These are phyloP conservation scores for Tympanopsis confertula DNA, from an alignment of 2,329 filamentous ascomycete genomes.

Conservation along the genomic window DNA sequence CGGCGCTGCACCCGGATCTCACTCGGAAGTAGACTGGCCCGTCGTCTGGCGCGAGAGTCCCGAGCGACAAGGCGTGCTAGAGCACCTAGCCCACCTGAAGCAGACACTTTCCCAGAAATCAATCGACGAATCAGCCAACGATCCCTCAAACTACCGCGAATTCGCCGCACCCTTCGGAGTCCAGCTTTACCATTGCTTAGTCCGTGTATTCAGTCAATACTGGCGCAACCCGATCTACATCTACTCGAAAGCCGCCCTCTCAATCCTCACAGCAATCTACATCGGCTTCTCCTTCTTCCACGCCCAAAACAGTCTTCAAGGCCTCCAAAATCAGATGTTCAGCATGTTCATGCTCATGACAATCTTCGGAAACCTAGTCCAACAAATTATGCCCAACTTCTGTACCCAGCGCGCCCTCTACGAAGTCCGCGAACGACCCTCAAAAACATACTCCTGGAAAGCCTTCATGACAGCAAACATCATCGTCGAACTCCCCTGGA, in stretches of 20 bases:
- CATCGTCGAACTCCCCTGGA: slow-evolving; percentile 43
- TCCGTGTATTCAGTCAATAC: slow-evolving; percentile 65
- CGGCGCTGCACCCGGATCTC: slow-evolving; percentile 34
- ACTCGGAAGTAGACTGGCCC: slow-evolving; percentile 22
- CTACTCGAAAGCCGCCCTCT: slow-evolving; percentile 56
- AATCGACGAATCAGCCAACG: slow-evolving; percentile 1
- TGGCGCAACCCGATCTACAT: slow-evolving; percentile 70
- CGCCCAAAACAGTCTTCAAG: slow-evolving; percentile 45
- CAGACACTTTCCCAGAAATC: slow-evolving; percentile 1
- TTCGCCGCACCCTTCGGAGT: slow-evolving; percentile 64
- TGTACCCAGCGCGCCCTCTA: slow-evolving; percentile 59
- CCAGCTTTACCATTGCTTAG: slow-evolving; percentile 55
- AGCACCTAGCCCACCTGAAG: slow-evolving; percentile 16
- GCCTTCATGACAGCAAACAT: slow-evolving; percentile 56
- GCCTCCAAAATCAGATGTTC: slow-evolving; percentile 63
- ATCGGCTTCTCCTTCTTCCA: slow-evolving; percentile 61
- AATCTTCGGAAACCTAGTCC: slow-evolving; percentile 54
- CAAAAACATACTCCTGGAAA: slow-evolving; percentile 58
- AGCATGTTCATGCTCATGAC: slow-evolving; percentile 60
- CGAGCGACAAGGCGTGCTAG: slow-evolving; percentile 16
- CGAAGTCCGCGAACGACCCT: slow-evolving; percentile 56
- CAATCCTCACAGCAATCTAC: slow-evolving; percentile 36
- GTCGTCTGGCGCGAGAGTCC: slow-evolving; percentile 21
- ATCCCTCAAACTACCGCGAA: slow-evolving; percentile 43
- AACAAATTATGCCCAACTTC: slow-evolving; percentile 62